Evolutionary conservation across 768 basidiomycete genomes (phyloP).

Genomic region (Agaricus sinodeliciosus): DNA sequence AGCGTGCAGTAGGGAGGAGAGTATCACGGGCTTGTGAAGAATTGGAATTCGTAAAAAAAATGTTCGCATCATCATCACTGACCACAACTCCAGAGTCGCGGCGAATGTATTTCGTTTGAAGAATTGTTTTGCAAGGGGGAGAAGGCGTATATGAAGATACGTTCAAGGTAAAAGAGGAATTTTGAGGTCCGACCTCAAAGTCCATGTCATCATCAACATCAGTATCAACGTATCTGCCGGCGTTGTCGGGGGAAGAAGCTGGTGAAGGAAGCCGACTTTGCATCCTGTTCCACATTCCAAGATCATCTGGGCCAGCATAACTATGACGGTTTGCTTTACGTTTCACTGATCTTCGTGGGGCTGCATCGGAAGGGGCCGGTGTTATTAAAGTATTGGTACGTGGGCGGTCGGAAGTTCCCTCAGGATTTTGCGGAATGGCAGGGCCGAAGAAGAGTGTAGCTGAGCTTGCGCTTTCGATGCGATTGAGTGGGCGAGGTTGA

Average conservation of each 20-base stretch:
- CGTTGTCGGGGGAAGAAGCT: conserved; percentile 13
- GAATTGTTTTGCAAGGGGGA: conserved; percentile 36
- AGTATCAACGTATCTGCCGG: conserved; percentile 27
- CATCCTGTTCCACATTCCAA: conserved; percentile 32
- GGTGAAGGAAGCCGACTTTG: conserved; percentile 43
- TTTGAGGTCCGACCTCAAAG: conserved; percentile 37
- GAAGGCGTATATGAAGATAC: conserved; percentile 54
- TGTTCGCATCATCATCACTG: conserved; percentile 49
- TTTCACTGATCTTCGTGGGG: neutral
- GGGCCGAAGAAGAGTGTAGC: conserved; percentile 70
- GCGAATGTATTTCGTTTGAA: conserved; percentile 67
- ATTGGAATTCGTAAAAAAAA: conserved; percentile 1
- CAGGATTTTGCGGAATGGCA: conserved; percentile 29
- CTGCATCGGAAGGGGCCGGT: conserved; percentile 13
- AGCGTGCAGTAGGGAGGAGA: conserved; percentile 40
- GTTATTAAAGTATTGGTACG: conserved; percentile 24
- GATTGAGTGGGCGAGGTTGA: conserved; percentile 34
- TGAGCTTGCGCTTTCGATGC: conserved; percentile 49
- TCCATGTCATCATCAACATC: conserved; percentile 48
- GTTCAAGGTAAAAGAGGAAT: conserved; percentile 51
- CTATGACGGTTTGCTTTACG: conserved; percentile 48
- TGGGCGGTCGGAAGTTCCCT: conserved; percentile 20
- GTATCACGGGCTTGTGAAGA: conserved; percentile 16
- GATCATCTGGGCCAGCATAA: conserved; percentile 43
- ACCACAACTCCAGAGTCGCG: conserved; percentile 60